phyloP scores from a whole-genome alignment of 768 basidiomycete genomes.

The Suillus fuscotomentosus region DNA sequence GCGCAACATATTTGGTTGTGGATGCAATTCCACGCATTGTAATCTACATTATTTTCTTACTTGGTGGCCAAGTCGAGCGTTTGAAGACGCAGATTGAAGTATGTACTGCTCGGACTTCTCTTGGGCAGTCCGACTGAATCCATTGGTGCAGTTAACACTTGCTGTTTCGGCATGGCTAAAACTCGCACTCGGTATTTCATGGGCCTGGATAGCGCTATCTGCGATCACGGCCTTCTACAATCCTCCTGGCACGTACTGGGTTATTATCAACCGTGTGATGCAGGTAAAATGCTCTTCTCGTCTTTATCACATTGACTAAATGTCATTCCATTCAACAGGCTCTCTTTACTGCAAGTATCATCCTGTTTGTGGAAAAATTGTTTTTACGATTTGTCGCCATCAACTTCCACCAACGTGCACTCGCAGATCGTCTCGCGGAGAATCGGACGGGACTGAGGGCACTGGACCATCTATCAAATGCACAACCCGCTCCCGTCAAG shows the following conservation, averaged over 20 bases:
- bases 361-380: constrained; percentile 53
- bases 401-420: constrained; percentile 75
- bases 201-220: constrained; percentile 75
- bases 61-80: constrained; percentile 63
- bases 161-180: constrained; percentile 75
- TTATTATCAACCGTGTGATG: constrained; percentile 66
- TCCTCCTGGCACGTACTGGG: constrained; percentile 68
- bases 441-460: constrained; percentile 70
- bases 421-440: constrained; percentile 70
- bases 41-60: constrained; percentile 49
- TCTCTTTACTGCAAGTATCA: constrained; percentile 41
- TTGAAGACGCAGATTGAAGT: constrained; percentile 72
- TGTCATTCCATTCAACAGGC: constrained; percentile 29
- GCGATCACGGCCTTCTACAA: constrained; percentile 55
- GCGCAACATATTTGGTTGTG: constrained; percentile 61
- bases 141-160: constrained; percentile 48
- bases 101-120: constrained; percentile 13
- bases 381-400: constrained; percentile 77
- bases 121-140: neutral
- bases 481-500: constrained; percentile 43
- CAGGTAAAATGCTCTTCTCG: constrained; percentile 41
- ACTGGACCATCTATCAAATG: constrained; percentile 70
- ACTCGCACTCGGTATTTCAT: constrained; percentile 59
- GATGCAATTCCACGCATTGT: constrained; percentile 60
- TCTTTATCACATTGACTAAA: constrained; percentile 10